These are phyloP conservation scores for Datura wrightii DNA, from an alignment of 257 asterid species.

Conservation along the genomic window DNA sequence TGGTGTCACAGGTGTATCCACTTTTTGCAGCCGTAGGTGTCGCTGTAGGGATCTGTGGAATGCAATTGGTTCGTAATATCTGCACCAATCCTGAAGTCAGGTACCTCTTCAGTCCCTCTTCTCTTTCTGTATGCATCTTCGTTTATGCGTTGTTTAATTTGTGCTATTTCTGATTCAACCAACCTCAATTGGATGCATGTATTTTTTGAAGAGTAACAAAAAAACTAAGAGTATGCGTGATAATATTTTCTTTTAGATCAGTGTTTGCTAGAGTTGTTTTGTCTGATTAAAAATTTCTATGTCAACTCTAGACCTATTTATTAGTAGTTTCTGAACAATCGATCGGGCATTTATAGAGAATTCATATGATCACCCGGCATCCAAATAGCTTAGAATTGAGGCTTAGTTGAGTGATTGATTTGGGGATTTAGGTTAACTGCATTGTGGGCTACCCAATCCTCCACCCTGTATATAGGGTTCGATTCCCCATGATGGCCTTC, in stretches of 20 bases:
- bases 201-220: neutral
- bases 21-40: constrained; percentile 85
- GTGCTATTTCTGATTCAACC: neutral
- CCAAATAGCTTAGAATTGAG: neutral
- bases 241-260: neutral
- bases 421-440: neutral
- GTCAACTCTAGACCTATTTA: neutral
- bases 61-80: constrained; percentile 88
- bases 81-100: constrained; percentile 88
- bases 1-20: constrained; percentile 68
- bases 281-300: neutral
- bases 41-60: constrained; percentile 88
- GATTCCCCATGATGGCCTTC: neutral
- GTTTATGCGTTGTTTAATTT: neutral
- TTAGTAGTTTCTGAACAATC: neutral
- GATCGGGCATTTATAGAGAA: neutral
- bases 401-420: neutral
- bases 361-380: neutral
- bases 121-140: neutral
- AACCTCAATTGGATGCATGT: neutral
- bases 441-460: neutral
- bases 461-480: neutral
- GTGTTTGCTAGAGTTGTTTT: neutral
- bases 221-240: neutral
- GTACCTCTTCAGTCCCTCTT: constrained; percentile 38